Conservation (phyloP, 257 asterid species). For the Solanum corneliomulleri region DNA sequence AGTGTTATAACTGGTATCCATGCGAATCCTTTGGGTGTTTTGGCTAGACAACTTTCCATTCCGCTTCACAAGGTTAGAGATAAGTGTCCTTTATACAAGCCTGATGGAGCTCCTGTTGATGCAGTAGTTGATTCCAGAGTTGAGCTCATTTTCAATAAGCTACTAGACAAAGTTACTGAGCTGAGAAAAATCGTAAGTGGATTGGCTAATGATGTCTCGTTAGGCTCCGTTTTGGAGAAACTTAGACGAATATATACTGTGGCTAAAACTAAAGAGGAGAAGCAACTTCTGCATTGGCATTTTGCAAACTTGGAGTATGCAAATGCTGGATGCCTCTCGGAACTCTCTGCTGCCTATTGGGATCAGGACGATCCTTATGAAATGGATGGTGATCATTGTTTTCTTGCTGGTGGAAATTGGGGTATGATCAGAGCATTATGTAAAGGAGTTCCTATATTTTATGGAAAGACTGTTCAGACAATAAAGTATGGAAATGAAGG, state of each 20-base stretch:
- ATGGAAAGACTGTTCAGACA: conserved; percentile 44
- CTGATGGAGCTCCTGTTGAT: conserved; percentile 54
- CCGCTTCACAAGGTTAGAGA: conserved; percentile 78
- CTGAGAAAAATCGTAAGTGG: conserved; percentile 44
- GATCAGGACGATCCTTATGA: conserved; percentile 88
- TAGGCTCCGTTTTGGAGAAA: conserved; percentile 57
- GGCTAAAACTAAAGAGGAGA: conserved; percentile 53
- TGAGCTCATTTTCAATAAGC: conserved; percentile 60
- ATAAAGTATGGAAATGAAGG: conserved; percentile 50
- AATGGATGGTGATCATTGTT: conserved; percentile 88
- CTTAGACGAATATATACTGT: conserved; percentile 45
- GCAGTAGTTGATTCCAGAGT: conserved; percentile 39
- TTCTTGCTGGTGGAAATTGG: conserved; percentile 78
- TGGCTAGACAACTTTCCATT: conserved; percentile 61
- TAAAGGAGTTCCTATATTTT: conserved; percentile 54
- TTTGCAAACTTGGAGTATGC: conserved; percentile 82
- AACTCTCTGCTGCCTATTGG: conserved; percentile 77
- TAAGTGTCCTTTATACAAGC: conserved; percentile 60
- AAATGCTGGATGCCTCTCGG: conserved; percentile 65
- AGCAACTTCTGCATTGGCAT: conserved; percentile 76
- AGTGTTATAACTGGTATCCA: conserved; percentile 79
- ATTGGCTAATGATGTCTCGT: conserved; percentile 41
- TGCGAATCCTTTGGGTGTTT: conserved; percentile 76
- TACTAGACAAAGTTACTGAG: conserved; percentile 53
- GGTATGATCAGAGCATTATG: conserved; percentile 48